These are phyloP conservation scores for Alternaria alternata DNA, from an alignment of 2,329 filamentous ascomycete species.

Conservation along the genomic window DNA sequence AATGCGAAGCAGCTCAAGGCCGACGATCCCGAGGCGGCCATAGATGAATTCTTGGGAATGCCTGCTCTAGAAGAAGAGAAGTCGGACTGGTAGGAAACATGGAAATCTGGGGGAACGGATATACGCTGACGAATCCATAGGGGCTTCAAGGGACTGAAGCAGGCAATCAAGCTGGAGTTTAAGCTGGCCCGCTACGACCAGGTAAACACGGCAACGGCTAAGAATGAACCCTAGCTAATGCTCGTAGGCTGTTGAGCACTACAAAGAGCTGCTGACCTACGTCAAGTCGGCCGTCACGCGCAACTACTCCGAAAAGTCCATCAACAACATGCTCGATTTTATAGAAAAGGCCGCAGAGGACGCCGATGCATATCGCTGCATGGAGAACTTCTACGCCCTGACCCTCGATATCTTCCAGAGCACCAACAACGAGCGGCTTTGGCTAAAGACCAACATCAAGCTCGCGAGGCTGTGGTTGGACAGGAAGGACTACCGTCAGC, in stretches of 20 bases:
- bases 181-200: slow-evolving; percentile 87
- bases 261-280: slow-evolving; percentile 93
- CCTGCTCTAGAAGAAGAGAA: slow-evolving; percentile 87
- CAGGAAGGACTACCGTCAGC: slow-evolving; percentile 82
- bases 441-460: slow-evolving; percentile 99
- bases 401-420: slow-evolving; percentile 95
- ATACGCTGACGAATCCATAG: slow-evolving; percentile 45
- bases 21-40: slow-evolving; percentile 84
- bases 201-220: slow-evolving; percentile 56
- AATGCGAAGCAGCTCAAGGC: slow-evolving; percentile 97
- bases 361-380: slow-evolving; percentile 76
- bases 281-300: slow-evolving; percentile 96
- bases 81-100: slow-evolving; percentile 76
- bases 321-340: slow-evolving; percentile 98
- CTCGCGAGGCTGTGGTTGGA: slow-evolving; percentile 90
- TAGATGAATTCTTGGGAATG: slow-evolving; percentile 91
- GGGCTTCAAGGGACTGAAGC: slow-evolving; percentile 97
- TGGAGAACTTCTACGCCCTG: slow-evolving; percentile 94
- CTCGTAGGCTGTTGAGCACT: slow-evolving; percentile 83
- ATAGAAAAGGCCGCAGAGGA: slow-evolving; percentile 88
- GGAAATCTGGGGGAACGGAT: slow-evolving; percentile 2
- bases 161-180: slow-evolving; percentile 97
- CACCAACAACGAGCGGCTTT: slow-evolving; percentile 95
- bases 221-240: slow-evolving; percentile 27
- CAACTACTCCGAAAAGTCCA: slow-evolving; percentile 98